Evolutionary conservation across 768 basidiomycete species (phyloP), one percentile per base, ranked within the genome.

Genomic region (Tylopilus cervinicoccineus): DNA sequence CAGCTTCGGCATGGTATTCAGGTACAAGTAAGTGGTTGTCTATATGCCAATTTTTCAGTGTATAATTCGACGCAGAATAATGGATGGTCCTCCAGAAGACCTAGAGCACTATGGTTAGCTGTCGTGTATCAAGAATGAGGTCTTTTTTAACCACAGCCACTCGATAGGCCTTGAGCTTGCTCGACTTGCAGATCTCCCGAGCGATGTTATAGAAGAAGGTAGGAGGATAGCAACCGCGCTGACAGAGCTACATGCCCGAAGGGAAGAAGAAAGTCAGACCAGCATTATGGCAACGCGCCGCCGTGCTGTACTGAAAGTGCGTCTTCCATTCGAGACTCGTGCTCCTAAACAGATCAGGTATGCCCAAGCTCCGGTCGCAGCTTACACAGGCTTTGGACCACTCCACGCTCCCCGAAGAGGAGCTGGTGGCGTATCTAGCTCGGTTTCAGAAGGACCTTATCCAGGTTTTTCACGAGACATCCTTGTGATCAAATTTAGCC

Each of bases 141-240:
- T 14, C 14, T 17, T 7, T 4, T 46, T 22, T n/a, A 54, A n/a
- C 20, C 48, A 45, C 19, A 23, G 19, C 17, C 14, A 29, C 29
- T 31, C 29, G n/a, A 20, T 53, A 94, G 94, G 95, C 3, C 72
- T 99, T 10, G 88, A 96, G 56, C 78, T 97, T 23, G 93, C 94
- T 12, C 80, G 81, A 39, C 76, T 95, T 6, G 93, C 92, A 1
- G 91, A 93, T 59, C 72, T 99, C 1, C 95, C 95, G 0, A 53
- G 64, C 0, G 79, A 87, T 39, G 80, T 95, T 12, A 63, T 93
- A 34, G 53, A 59, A 5, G 83, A 87, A 63, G 84, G 78, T 6
- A 76, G 69, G 50, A 71, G 79, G 47, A 79, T 89, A 0, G 79
- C 90, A 3, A 72, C 73, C 13, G 70, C 66, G 9, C 76, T 96